Evolutionary conservation across 208 protist genomes (phyloP), one percentile per base, ranked within the genome.

Genomic region (Trypanosoma vivax): DNA sequence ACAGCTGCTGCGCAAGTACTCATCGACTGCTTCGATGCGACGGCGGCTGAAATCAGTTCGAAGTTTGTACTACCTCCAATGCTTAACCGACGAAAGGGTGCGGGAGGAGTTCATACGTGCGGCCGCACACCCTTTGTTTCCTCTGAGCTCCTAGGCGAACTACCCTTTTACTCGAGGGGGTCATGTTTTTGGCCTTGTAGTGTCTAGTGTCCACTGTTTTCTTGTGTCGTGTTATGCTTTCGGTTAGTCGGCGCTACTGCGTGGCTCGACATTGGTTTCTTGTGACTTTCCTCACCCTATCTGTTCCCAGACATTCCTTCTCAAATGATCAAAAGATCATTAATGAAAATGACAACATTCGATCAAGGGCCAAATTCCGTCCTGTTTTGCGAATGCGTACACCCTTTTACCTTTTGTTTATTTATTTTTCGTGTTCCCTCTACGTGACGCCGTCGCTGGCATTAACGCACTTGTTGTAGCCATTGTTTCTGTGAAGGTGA

Each of bases 31-130:
- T 31, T 58, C 58, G 2, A 51, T 83, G 24, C 76, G 82, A 5
- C 33, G 42, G 23, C 70, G 62, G 21, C 43, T 93, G 3, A 33
- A 39, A 16, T 78, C 70, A 3, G 63, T 55, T 13, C 51, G 61
- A 11, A 68, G 66, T 3, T 47, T 93, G 19, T 69, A 81, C 30
- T 88, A 73, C 50, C 63, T 93, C 18, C 69, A 82, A 53, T 90
- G 82, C 60, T 66, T 93, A 23, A 87, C 70, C 1, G 73, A 86
- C 23, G 72, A 58, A 13, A 58, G 49, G 0, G 67, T 47, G 0
- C 76, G 79, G 6, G 52, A 55, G 0, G 79, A 88, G 46, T 89
- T 93, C 67, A 43, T 93, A 6, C 66, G 47, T 10, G 56, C 77
- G 9, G 79, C 79, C 0, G 60, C 82, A n/a, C 62, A 69, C 28